Conservation (phyloP, 805 yeast species). For the Lipomyces anomalus region DNA sequence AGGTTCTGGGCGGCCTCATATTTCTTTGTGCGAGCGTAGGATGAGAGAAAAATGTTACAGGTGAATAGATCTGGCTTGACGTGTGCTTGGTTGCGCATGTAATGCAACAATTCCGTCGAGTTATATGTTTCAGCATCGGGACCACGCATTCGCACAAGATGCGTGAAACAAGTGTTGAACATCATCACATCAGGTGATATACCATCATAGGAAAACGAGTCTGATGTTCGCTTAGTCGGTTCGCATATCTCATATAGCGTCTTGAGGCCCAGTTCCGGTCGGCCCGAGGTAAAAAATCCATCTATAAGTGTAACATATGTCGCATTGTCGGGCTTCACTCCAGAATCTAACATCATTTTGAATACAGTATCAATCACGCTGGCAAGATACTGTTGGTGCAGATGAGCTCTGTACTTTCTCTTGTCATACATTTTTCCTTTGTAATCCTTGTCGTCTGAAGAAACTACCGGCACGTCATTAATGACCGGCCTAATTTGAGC, state of each 20-base stretch:
- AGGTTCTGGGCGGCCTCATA: slow-evolving; percentile 2
- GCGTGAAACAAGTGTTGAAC: not conserved
- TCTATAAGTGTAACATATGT: not conserved
- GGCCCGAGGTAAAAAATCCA: not conserved
- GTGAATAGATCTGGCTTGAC: slow-evolving; percentile 3
- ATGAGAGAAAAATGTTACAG: slow-evolving; percentile 7
- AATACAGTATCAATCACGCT: not conserved
- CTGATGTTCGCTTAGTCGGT: not conserved
- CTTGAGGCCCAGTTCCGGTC: not conserved
- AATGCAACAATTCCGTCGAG: not conserved
- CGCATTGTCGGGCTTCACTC: not conserved
- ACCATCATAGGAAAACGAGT: not conserved
- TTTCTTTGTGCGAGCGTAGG: slow-evolving; percentile 1
- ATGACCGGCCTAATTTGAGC: not conserved
- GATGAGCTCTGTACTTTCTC: not conserved
- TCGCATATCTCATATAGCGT: not conserved
- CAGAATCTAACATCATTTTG: not conserved
- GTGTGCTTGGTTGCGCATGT: not conserved
- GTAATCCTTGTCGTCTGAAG: no score
- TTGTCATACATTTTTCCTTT: not conserved
- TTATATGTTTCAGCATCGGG: not conserved
- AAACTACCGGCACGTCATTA: not conserved
- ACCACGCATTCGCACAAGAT: not conserved
- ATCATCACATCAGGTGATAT: not conserved
- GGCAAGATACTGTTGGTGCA: not conserved